Conservation (phyloP, 768 basidiomycete genomes). For the Psilocybe cyanescens region DNA sequence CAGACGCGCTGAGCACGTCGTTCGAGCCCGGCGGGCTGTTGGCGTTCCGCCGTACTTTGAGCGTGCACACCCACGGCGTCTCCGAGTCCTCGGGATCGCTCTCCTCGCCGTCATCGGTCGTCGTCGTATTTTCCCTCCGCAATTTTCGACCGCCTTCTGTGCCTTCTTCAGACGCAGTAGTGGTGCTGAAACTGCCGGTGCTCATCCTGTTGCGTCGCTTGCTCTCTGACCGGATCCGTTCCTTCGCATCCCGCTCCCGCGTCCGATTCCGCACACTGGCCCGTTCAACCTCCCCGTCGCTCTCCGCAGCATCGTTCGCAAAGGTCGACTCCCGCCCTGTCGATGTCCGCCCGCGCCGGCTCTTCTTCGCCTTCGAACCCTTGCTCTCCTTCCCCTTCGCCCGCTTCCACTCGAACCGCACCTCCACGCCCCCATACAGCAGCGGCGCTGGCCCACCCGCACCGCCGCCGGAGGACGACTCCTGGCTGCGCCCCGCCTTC, state of each 20-base stretch:
- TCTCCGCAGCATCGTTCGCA: conserved; percentile 19
- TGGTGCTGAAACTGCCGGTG: conserved; percentile 33
- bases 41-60: conserved; percentile 59
- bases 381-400: conserved; percentile 39
- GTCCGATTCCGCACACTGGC: conserved; percentile 26
- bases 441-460: conserved; percentile 13
- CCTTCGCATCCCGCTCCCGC: conserved; percentile 24
- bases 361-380: conserved; percentile 26
- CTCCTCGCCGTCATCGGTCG: conserved; percentile 62
- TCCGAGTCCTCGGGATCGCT: conserved; percentile 97
- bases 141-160: conserved; percentile 16
- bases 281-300: conserved; percentile 47
- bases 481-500: conserved; percentile 20
- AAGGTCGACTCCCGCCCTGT: conserved; percentile 9
- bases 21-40: no score
- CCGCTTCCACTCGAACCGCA: conserved; percentile 81
- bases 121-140: conserved; percentile 16
- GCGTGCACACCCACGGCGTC: conserved; percentile 93
- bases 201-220: conserved; percentile 38
- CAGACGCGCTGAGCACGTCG: conserved; percentile 7
- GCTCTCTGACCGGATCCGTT: conserved; percentile 24
- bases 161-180: conserved; percentile 36
- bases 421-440: conserved; percentile 56
- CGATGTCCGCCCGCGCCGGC: conserved; percentile 16
- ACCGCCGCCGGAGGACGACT: conserved; percentile 12